Evolutionary conservation across 805 yeast species (phyloP).

Genomic region (Clavispora vitiphila): DNA sequence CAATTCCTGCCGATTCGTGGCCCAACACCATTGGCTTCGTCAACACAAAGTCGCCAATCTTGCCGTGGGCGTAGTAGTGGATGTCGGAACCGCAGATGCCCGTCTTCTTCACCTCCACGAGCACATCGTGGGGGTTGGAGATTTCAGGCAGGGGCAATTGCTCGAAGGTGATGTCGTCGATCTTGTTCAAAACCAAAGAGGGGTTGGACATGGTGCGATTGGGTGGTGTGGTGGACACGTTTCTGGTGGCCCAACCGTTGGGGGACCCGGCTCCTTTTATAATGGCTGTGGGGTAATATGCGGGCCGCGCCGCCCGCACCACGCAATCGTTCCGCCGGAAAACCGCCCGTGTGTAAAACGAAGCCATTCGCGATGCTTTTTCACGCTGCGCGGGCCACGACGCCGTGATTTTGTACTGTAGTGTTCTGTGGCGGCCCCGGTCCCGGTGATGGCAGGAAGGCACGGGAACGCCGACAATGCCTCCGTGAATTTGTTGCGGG

Average conservation of each 20-base stretch:
- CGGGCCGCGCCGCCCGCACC: not conserved
- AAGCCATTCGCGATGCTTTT: not conserved
- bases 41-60: slow-evolving; percentile 71
- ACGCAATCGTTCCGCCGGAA: not conserved
- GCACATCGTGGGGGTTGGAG: slow-evolving; percentile 60
- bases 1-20: slow-evolving; percentile 79
- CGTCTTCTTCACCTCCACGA: slow-evolving; percentile 71
- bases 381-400: not conserved
- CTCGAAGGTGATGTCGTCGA: slow-evolving; percentile 61
- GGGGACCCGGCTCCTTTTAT: not conserved
- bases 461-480: too few species aligned
- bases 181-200: slow-evolving; percentile 60
- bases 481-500: too few species aligned
- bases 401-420: not conserved
- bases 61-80: slow-evolving; percentile 76
- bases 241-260: not conserved
- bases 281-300: not conserved
- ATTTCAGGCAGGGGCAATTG: slow-evolving; percentile 63
- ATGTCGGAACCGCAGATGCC: slow-evolving; percentile 89
- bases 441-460: too few species aligned
- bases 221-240: not conserved
- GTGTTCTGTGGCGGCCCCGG: too few species aligned
- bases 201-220: slow-evolving; percentile 26
- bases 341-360: not conserved
- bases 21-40: slow-evolving; percentile 81